These are phyloP conservation scores for Cyphellophora attinorum DNA, from an alignment of 2,329 filamentous ascomycete genomes.

Conservation along the genomic window DNA sequence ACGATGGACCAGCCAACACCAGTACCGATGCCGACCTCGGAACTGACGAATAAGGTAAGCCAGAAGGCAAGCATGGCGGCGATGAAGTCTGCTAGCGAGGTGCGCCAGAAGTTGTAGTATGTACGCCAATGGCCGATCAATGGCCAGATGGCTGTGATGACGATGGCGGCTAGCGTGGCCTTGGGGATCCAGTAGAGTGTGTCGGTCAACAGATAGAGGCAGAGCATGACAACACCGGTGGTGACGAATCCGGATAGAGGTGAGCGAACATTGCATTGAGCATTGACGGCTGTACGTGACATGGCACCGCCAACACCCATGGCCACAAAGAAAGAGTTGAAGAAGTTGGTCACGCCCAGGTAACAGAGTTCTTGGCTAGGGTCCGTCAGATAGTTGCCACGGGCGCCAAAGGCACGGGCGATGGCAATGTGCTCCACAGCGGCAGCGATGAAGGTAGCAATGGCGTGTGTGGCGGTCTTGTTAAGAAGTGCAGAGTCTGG, in stretches of 20 bases:
- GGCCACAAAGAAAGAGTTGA: conserved; percentile 55
- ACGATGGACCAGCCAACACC: conserved; percentile 55
- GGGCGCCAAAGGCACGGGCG: conserved; percentile 51
- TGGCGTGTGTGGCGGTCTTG: conserved; percentile 43
- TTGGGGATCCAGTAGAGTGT: conserved; percentile 59
- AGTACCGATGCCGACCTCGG: conserved; percentile 51
- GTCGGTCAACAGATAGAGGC: conserved; percentile 50
- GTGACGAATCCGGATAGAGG: conserved; percentile 53
- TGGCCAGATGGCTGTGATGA: conserved; percentile 55
- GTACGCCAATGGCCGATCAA: conserved; percentile 48
- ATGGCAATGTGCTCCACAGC: conserved; percentile 56
- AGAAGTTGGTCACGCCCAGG: conserved; percentile 51
- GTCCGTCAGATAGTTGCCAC: conserved; percentile 53
- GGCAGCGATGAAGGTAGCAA: conserved; percentile 53
- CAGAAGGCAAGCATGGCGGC: conserved; percentile 55
- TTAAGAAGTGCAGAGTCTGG: conserved; percentile 39
- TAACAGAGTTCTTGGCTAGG: conserved; percentile 57
- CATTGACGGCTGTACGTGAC: conserved; percentile 58
- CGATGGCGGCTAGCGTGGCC: conserved; percentile 53
- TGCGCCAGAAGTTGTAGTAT: conserved; percentile 56
- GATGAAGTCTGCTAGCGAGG: conserved; percentile 54
- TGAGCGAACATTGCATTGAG: conserved; percentile 51
- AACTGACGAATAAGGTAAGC: conserved; percentile 52
- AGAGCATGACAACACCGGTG: conserved; percentile 51
- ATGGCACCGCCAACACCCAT: conserved; percentile 59